Percentiles rank a stretch among this genome's conserved stretches.
Evolutionary conservation across 305 asterid species (phyloP).

Genomic region (Rubia tinctorum): DNA sequence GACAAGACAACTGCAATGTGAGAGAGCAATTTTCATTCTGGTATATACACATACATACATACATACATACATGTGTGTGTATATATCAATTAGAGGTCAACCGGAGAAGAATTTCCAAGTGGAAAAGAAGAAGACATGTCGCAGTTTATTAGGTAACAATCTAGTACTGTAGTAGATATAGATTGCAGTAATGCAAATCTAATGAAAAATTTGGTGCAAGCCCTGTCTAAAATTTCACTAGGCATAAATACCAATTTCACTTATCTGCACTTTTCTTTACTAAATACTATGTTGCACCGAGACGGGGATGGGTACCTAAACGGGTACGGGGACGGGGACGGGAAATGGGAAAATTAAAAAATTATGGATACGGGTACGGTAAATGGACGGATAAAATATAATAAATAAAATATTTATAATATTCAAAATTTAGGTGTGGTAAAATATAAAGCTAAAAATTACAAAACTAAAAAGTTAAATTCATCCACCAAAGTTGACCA

Average conservation of each 20-base stretch:
- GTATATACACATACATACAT: no score
- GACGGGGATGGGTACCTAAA: no score
- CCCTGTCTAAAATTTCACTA: neutral
- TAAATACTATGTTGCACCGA: neutral
- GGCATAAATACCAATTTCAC: neutral
- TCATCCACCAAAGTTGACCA: no score
- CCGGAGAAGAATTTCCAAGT: neutral
- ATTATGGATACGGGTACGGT: no score
- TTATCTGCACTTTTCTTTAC: neutral
- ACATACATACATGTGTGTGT: neutral
- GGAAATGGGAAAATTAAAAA: no score
- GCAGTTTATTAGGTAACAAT: neutral
- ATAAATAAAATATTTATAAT: no score
- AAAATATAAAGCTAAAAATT: no score
- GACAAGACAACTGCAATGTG: neutral
- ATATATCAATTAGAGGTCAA: neutral
- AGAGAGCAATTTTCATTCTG: neutral
- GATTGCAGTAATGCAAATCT: neutral
- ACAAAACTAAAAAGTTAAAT: no score
- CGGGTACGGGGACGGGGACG: no score
- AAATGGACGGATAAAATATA: no score
- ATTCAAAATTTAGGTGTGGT: no score
- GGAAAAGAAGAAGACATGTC: neutral
- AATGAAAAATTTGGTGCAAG: neutral
- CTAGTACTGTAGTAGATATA: neutral